Evolutionary conservation across 768 basidiomycete genomes (phyloP).

Genomic region (Amanita jacksonii): DNA sequence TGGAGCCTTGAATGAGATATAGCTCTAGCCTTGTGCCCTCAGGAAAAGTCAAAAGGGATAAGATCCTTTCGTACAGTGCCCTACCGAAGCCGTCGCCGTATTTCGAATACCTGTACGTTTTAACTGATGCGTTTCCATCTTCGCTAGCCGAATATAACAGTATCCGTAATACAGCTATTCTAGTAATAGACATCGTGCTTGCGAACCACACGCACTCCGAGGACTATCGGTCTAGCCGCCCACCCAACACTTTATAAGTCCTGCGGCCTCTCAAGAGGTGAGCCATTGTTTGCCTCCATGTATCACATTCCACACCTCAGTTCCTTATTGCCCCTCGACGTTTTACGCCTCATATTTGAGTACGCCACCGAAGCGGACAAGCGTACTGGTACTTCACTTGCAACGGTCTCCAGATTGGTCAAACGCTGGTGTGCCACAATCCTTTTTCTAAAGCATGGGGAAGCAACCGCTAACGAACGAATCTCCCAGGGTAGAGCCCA

Average conservation of each 20-base stretch:
- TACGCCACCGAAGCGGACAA: constrained; percentile 21
- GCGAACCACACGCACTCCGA: constrained; percentile 7
- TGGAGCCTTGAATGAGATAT: too few species aligned
- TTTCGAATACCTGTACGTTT: too few species aligned
- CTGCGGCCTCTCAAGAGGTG: not conserved
- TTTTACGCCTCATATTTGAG: constrained; percentile 28
- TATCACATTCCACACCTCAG: not conserved
- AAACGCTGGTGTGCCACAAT: constrained; percentile 22
- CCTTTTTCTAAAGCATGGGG: not conserved
- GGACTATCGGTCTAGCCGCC: constrained; percentile 1
- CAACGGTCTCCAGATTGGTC: constrained; percentile 20
- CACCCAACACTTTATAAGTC: constrained; percentile 1
- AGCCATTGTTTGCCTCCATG: constrained; percentile 1
- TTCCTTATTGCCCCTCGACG: constrained; percentile 25
- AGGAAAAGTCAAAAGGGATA: too few species aligned
- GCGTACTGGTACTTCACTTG: constrained; percentile 22
- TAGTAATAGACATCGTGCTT: constrained; percentile 1
- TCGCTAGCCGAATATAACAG: not conserved
- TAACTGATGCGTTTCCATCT: not conserved
- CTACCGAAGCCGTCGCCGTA: too few species aligned
- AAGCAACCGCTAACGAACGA: not conserved
- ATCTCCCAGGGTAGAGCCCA: constrained; percentile 23
- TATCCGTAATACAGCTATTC: not conserved
- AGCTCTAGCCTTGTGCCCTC: too few species aligned
- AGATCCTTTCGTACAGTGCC: too few species aligned